Conservation (phyloP, 257 asterid genomes). For the Marsdenia floribunda region DNA sequence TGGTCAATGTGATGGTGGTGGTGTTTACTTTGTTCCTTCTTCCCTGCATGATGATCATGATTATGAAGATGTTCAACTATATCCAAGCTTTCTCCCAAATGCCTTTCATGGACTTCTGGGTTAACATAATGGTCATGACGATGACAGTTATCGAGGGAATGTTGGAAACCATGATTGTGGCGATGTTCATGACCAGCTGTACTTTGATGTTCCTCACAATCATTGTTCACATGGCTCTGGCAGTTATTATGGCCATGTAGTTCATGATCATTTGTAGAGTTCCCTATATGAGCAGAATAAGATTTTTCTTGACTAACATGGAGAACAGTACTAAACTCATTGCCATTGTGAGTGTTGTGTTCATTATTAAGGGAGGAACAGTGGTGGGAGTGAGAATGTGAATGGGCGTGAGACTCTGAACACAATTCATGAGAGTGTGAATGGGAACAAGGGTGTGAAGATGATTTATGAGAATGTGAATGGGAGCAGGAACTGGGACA, state of each 20-base stretch:
- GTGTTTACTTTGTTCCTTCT: conserved; percentile 26
- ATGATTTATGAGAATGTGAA: conserved; percentile 18
- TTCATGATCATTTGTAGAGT: conserved; percentile 22
- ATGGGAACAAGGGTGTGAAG: conserved; percentile 17
- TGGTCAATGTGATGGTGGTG: conserved; percentile 90
- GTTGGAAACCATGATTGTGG: conserved; percentile 20
- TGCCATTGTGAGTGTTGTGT: conserved; percentile 20
- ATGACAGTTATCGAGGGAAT: conserved; percentile 15
- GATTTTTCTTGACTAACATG: conserved; percentile 27
- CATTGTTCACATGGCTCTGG: background rate
- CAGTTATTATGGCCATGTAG: conserved; percentile 11
- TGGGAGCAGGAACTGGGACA: conserved; percentile 52
- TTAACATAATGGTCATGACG: conserved; percentile 18
- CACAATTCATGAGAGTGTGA: conserved; percentile 35
- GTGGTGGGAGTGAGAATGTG: conserved; percentile 17
- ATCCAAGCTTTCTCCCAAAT: conserved; percentile 6
- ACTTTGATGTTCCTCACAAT: conserved; percentile 2
- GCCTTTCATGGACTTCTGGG: conserved; percentile 11
- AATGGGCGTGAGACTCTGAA: conserved; percentile 48
- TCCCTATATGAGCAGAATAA: conserved; percentile 21
- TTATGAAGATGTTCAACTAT: conserved; percentile 17
- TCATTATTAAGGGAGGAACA: conserved; percentile 27
- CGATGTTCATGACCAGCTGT: conserved; percentile 18
- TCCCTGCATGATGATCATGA: conserved; percentile 26
- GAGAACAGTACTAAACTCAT: conserved; percentile 23